phyloP scores from a whole-genome alignment of 1,284 basidiomycete genomes.

The Somion occarium region DNA sequence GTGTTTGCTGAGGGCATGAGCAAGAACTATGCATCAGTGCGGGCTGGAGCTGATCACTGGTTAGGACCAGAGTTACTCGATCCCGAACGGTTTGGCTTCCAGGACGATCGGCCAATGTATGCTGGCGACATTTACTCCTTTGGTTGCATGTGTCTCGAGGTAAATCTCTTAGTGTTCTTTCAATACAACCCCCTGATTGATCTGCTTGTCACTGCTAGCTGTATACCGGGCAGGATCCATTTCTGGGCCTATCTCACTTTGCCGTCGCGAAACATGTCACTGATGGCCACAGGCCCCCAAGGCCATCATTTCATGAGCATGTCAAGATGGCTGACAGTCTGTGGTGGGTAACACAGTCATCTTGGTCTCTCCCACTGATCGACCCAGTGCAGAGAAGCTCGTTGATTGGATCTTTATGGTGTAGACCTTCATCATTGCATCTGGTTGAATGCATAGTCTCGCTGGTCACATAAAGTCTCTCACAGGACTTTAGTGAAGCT shows the following conservation, averaged over 20 bases:
- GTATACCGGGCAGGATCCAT: neutral
- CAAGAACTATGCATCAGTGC: neutral
- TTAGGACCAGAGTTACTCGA: neutral
- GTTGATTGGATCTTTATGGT: neutral
- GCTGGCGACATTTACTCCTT: conserved; percentile 1
- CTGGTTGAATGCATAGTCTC: too few species aligned
- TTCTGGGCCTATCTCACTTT: neutral
- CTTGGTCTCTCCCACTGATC: neutral
- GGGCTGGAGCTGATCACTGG: neutral
- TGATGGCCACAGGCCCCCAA: neutral
- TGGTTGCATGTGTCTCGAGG: neutral
- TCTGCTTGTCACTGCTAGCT: neutral
- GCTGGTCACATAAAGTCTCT: too few species aligned
- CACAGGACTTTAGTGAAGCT: too few species aligned
- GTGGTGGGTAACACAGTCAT: neutral
- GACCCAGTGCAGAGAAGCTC: neutral
- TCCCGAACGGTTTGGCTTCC: neutral
- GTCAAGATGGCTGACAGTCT: neutral
- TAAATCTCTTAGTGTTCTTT: too few species aligned
- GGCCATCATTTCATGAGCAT: neutral
- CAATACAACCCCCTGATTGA: too few species aligned
- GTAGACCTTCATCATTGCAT: too few species aligned
- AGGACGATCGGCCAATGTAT: neutral
- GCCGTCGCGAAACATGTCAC: neutral
- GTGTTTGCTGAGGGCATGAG: neutral